These are phyloP conservation scores for Fallopia convolvulus DNA, from an alignment of 148 eudicot genomes.

Conservation along the genomic window DNA sequence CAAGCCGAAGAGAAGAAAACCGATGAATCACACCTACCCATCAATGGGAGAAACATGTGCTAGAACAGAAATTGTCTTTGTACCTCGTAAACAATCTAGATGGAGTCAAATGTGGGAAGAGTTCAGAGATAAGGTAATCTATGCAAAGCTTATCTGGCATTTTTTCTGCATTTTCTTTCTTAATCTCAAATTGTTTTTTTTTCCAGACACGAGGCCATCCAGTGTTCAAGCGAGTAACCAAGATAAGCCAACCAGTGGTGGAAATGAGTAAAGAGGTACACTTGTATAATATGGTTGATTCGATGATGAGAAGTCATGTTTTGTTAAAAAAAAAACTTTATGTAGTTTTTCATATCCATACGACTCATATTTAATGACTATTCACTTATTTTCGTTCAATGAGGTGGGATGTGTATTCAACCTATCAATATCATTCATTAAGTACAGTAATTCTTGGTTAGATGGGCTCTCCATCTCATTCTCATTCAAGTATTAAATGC, in stretches of 20 bases:
- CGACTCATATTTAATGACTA: too few species aligned
- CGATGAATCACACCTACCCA: conserved; percentile 40
- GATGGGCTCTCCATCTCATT: too few species aligned
- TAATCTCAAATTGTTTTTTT: conserved; percentile 14
- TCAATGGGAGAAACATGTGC: conserved; percentile 51
- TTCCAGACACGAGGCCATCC: conserved; percentile 69
- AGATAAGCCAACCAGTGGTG: conserved; percentile 77
- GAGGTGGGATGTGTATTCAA: too few species aligned
- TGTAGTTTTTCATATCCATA: too few species aligned
- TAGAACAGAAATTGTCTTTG: conserved; percentile 65
- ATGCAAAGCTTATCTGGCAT: too few species aligned
- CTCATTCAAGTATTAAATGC: too few species aligned
- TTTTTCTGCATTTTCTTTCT: neutral
- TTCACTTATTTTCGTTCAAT: too few species aligned
- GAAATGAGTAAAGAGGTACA: conserved; percentile 81
- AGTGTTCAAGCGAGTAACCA: conserved; percentile 59
- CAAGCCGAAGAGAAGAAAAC: conserved; percentile 59
- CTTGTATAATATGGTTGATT: neutral
- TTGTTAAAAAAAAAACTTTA: too few species aligned
- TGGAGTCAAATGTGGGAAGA: conserved; percentile 83
- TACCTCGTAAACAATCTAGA: conserved; percentile 61
- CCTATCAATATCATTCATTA: too few species aligned
- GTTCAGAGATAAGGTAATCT: conserved; percentile 56
- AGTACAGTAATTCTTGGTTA: too few species aligned
- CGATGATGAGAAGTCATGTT: too few species aligned